A percentile compares a stretch with the other conserved stretches of the same genome.
Evolutionary conservation across 2,329 filamentous ascomycete species (phyloP).

Genomic region (Fusarium ambrosium): DNA sequence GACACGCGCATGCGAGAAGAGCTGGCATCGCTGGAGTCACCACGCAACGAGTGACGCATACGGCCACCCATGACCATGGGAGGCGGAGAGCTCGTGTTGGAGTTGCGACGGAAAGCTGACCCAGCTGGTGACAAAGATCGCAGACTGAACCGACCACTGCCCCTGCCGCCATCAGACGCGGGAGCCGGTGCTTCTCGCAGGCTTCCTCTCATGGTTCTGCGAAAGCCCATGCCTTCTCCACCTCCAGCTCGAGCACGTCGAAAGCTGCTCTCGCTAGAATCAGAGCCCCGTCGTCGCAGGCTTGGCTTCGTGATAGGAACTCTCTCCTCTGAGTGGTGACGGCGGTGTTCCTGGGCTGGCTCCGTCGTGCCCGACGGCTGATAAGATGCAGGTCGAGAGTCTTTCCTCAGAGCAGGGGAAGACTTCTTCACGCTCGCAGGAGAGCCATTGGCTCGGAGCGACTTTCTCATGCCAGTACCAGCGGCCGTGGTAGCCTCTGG

Average conservation of each 20-base stretch:
- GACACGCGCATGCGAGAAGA: slow-evolving; percentile 57
- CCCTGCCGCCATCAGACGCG: slow-evolving; percentile 47
- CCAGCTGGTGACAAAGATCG: slow-evolving; percentile 78
- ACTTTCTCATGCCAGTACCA: slow-evolving; percentile 40
- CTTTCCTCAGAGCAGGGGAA: slow-evolving; percentile 10
- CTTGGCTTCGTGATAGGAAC: slow-evolving; percentile 46
- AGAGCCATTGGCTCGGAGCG: slow-evolving; percentile 38
- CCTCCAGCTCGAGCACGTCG: slow-evolving; percentile 69
- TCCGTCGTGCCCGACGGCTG: slow-evolving; percentile 40
- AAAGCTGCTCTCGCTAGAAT: slow-evolving; percentile 86
- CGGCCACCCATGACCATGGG: slow-evolving; percentile 55
- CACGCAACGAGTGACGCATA: slow-evolving; percentile 63
- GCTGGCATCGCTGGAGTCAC: slow-evolving; percentile 54
- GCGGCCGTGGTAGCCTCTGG: slow-evolving; percentile 19
- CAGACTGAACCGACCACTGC: slow-evolving; percentile 76
- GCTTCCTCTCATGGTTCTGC: slow-evolving; percentile 76
- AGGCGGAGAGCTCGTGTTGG: slow-evolving; percentile 52
- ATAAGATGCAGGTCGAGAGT: slow-evolving; percentile 49
- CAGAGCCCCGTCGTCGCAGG: slow-evolving; percentile 69
- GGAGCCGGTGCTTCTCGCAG: slow-evolving; percentile 40
- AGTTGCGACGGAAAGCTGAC: slow-evolving; percentile 63
- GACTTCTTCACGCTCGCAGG: slow-evolving; percentile 13
- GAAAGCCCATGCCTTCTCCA: slow-evolving; percentile 71
- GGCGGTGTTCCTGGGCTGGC: slow-evolving; percentile 36
- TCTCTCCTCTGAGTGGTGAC: slow-evolving; percentile 46